Conservation (phyloP, 306 rosid species). For the Carpinus fangiana region DNA sequence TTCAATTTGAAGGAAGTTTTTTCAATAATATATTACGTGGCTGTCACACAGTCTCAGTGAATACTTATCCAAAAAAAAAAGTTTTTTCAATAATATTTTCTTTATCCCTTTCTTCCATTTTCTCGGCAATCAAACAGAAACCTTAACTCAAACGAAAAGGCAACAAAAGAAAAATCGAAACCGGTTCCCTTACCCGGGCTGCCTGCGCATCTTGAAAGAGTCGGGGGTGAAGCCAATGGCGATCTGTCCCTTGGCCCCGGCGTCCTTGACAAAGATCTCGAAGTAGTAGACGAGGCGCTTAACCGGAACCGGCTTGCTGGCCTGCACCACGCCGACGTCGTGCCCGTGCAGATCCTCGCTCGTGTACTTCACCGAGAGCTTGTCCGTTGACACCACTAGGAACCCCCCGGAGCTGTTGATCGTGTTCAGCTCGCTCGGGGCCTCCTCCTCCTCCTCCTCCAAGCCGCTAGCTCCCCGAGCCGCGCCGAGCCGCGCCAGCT, state of each 20-base stretch:
- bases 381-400: slow-evolving; percentile 71
- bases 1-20: not conserved
- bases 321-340: slow-evolving; percentile 94
- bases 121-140: slow-evolving; percentile 14
- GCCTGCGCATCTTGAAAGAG: slow-evolving; percentile 90
- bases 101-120: not conserved
- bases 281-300: slow-evolving; percentile 83
- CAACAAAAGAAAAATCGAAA: not conserved
- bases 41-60: no score
- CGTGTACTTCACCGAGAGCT: slow-evolving; percentile 81
- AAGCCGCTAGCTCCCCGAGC: slow-evolving; percentile 33
- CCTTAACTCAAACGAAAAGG: not conserved
- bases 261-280: slow-evolving; percentile 87
- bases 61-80: no score
- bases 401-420: slow-evolving; percentile 95
- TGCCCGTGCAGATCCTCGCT: slow-evolving; percentile 78
- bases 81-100: no score
- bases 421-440: slow-evolving; percentile 86
- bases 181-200: slow-evolving; percentile 67
- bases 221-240: slow-evolving; percentile 89
- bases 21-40: no score
- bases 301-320: slow-evolving; percentile 73
- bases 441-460: slow-evolving; percentile 45
- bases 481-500: slow-evolving; percentile 49
- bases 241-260: slow-evolving; percentile 85